Evolutionary conservation across 208 protist species (phyloP).

Genomic region (Strigomonas galati): DNA sequence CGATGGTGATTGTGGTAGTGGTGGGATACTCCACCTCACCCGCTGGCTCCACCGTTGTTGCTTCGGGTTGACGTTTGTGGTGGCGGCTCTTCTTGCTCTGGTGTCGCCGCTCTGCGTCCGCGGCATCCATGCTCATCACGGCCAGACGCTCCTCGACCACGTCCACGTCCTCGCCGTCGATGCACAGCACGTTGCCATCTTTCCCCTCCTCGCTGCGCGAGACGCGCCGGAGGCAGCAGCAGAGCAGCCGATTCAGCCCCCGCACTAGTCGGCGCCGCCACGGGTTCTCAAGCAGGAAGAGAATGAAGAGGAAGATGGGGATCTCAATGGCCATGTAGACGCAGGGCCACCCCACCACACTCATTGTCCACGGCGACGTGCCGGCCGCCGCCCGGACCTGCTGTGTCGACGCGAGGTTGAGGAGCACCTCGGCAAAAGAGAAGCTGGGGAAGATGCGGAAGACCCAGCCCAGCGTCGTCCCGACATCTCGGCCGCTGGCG

Average conservation of each 20-base stretch:
- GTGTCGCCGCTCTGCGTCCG: neutral
- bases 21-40: no score
- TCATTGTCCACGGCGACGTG: constrained; percentile 31
- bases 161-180: constrained; percentile 41
- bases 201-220: constrained; percentile 26
- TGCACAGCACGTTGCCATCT: constrained; percentile 24
- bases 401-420: constrained; percentile 39
- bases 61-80: neutral
- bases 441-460: constrained; percentile 75
- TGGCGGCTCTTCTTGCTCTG: neutral
- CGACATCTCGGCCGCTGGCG: constrained; percentile 34
- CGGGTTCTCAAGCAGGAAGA: constrained; percentile 67
- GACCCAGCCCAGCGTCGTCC: constrained; percentile 35
- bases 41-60: no score
- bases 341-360: constrained; percentile 41
- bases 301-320: constrained; percentile 53
- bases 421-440: constrained; percentile 75
- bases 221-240: constrained; percentile 1
- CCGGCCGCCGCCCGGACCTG: constrained; percentile 23
- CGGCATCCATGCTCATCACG: constrained; percentile 22
- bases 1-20: neutral
- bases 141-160: constrained; percentile 35
- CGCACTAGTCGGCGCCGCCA: constrained; percentile 18
- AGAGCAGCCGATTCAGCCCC: neutral
- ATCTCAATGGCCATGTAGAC: constrained; percentile 64